Evolutionary conservation across 2,329 filamentous ascomycete species (phyloP).

Genomic region (Gliomastix tumulicola): DNA sequence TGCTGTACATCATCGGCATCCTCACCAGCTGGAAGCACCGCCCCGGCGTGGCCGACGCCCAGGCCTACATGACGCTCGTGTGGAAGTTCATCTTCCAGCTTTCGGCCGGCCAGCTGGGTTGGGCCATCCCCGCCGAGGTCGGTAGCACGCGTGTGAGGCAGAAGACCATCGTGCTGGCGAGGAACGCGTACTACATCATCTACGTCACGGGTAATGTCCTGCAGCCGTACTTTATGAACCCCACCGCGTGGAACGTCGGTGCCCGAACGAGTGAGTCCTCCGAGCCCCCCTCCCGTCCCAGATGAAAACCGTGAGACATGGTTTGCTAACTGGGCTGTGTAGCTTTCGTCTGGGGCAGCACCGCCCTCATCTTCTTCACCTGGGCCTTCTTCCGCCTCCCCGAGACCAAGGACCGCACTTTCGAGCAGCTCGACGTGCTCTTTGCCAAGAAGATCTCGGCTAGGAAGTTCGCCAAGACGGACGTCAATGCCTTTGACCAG

Average conservation of each 20-base stretch:
- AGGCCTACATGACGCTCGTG: conserved; percentile 25
- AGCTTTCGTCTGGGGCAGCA: conserved; percentile 13
- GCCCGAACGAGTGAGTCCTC: neutral
- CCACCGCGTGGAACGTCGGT: conserved; percentile 24
- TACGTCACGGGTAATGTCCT: conserved; percentile 10
- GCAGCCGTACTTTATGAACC: conserved; percentile 28
- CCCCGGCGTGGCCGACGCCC: conserved; percentile 19
- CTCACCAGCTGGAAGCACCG: conserved; percentile 38
- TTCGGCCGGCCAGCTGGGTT: conserved; percentile 13
- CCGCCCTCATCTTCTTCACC: conserved; percentile 6
- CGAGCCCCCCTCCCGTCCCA: neutral
- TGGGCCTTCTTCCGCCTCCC: conserved; percentile 15
- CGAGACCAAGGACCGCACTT: conserved; percentile 13
- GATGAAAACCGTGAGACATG: neutral
- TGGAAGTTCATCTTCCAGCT: conserved; percentile 26
- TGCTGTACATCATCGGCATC: conserved; percentile 28
- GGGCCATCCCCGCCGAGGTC: conserved; percentile 18
- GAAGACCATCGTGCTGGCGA: conserved; percentile 22
- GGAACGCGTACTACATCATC: conserved; percentile 20
- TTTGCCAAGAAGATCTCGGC: conserved; percentile 11
- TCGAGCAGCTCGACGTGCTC: conserved; percentile 13
- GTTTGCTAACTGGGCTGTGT: conserved; percentile 26
- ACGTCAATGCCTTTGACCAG: too few relatives aligned
- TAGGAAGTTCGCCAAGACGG: conserved; percentile 3
- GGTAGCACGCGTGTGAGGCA: conserved; percentile 20